Evolutionary conservation across 2,329 filamentous ascomycete species (phyloP), one percentile per base, ranked within the genome.

Genomic region (Tolypocladium endophyticum): DNA sequence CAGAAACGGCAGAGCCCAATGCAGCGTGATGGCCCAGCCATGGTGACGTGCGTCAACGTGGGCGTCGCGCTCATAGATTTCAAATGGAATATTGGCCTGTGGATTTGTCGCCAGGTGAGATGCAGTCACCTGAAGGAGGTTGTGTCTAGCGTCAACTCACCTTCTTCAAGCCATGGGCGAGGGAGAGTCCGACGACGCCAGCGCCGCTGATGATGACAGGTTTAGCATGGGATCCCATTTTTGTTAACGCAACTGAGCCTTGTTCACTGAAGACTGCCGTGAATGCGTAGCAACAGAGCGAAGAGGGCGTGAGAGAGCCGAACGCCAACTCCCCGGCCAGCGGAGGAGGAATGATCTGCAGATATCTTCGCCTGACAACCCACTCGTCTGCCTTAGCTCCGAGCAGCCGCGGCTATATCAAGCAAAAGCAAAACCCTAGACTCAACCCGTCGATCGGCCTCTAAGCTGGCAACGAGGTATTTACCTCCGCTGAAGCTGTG

Each of bases 21-120:
- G 81, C 39, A 86, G 69, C 1, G 83, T 85, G 57, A 87, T 74
- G 50, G 80, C 83, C 84, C 83, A 86, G 55, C 83, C 82, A 47
- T 79, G 77, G 3, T 62, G 61, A 25, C 72, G 71, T 25, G 64
- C 63, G 55, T 67, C 65, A 58, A 69, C 63, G 55, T 68, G 62
- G 25, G 64, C 63, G 65, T 69, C 64, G 41, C 70, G 69, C 60
- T 72, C 71, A 61, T 68, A 72, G 23, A 72, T 59, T 38, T 70
- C 62, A 58, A 72, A 72, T 0, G 70, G 65, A 9, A 72, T 67
- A 9, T 65, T 64, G 54, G 68, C 66, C 71, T 72, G 39, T 36
- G 28, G 16, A 18, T 43, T 53, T 18, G 38, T 28, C 35, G 25
- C 52, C 59, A 59, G 50, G n/a, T 43, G 30, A 35, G 20, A n/a